Percentiles rank a stretch among this genome's conserved stretches.
Conservation (phyloP, 2,329 filamentous ascomycete genomes). For the Monosporascus ibericus region DNA sequence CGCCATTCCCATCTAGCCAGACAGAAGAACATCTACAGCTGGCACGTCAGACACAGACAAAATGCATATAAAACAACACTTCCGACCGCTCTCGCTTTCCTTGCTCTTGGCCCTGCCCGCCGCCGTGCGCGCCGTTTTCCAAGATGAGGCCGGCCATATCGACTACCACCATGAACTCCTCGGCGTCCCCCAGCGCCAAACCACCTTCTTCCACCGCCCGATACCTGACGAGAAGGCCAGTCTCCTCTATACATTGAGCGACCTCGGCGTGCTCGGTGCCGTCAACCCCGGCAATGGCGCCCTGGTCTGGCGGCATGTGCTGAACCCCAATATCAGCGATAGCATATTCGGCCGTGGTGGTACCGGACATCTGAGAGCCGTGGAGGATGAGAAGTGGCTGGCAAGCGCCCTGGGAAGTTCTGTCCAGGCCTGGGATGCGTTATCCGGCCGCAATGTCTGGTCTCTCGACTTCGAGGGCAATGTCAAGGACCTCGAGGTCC, state of each 20-base stretch:
- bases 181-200: slow-evolving; percentile 72
- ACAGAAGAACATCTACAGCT: background rate
- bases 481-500: slow-evolving; percentile 68
- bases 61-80: slow-evolving; percentile 16
- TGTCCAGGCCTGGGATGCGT: slow-evolving; percentile 77
- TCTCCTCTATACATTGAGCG: slow-evolving; percentile 84
- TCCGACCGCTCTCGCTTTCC: slow-evolving; percentile 20
- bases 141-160: slow-evolving; percentile 83
- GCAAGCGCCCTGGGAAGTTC: slow-evolving; percentile 64
- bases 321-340: slow-evolving; percentile 46
- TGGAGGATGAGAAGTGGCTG: slow-evolving; percentile 72
- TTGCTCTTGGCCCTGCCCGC: slow-evolving; percentile 37
- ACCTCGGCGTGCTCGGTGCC: slow-evolving; percentile 76
- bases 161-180: slow-evolving; percentile 92
- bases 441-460: slow-evolving; percentile 76
- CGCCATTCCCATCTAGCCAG: background rate
- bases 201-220: slow-evolving; percentile 93
- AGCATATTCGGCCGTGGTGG: slow-evolving; percentile 16
- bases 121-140: slow-evolving; percentile 64
- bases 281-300: slow-evolving; percentile 82
- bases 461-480: slow-evolving; percentile 52
- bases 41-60: background rate
- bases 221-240: slow-evolving; percentile 76
- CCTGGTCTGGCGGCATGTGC: slow-evolving; percentile 78
- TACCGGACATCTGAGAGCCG: slow-evolving; percentile 57